These are phyloP conservation scores for Metarhizium sp. DNA, from an alignment of 2,329 filamentous ascomycete species.

Conservation along the genomic window DNA sequence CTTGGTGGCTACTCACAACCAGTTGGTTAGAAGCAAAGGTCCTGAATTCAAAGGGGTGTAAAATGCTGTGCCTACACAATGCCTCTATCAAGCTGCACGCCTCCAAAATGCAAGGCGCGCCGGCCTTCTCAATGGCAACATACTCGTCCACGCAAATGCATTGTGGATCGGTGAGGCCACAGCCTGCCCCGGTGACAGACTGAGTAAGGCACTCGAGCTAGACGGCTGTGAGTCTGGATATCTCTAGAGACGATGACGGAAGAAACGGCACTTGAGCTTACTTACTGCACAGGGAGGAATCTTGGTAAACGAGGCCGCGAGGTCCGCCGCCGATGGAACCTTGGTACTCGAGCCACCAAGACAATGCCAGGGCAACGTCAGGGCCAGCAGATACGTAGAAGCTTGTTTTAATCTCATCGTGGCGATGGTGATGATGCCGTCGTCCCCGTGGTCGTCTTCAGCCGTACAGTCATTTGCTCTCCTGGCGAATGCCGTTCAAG, in stretches of 20 bases:
- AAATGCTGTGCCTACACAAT: slow-evolving; percentile 13
- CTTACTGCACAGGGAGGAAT: too few species aligned
- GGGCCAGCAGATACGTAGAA: not conserved
- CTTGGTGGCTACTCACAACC: not conserved
- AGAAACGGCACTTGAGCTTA: too few species aligned
- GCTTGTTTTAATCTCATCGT: not conserved
- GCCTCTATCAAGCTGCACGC: slow-evolving; percentile 15
- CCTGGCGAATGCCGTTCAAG: not conserved
- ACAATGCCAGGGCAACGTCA: not conserved
- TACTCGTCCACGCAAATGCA: slow-evolving; percentile 27
- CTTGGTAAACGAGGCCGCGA: too few species aligned
- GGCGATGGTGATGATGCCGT: not conserved
- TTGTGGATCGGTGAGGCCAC: slow-evolving; percentile 1
- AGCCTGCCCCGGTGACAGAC: slow-evolving; percentile 8
- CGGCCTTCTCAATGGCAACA: slow-evolving; percentile 10
- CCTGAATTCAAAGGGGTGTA: not conserved
- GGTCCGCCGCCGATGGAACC: too few species aligned
- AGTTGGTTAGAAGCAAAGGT: not conserved
- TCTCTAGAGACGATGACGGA: not conserved
- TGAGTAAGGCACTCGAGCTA: slow-evolving; percentile 1
- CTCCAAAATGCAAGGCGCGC: slow-evolving; percentile 13
- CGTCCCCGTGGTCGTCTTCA: not conserved
- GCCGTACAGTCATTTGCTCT: not conserved
- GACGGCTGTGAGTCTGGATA: not conserved
- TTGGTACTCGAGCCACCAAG: too few species aligned